phyloP scores from a whole-genome alignment of 2,329 filamentous ascomycete genomes.

The Trichothecium sympodiale region DNA sequence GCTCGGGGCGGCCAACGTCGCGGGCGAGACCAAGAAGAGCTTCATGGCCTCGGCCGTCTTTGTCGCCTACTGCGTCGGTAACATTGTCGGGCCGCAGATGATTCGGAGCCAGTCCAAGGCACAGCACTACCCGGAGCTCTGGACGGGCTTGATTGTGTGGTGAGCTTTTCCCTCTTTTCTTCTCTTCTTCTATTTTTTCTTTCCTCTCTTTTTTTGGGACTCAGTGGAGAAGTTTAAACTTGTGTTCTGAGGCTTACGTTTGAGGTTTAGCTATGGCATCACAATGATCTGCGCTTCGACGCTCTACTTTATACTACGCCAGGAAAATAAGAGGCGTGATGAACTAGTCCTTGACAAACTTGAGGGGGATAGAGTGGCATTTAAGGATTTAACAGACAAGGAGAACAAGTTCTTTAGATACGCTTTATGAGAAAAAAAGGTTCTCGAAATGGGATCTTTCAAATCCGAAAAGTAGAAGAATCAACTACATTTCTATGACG shows the following conservation, averaged over 20 bases:
- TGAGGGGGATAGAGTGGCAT: constrained; percentile 45
- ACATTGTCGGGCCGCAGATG: constrained; percentile 65
- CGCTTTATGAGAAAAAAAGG: background rate
- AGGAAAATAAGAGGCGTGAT: constrained; percentile 45
- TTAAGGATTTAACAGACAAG: constrained; percentile 22
- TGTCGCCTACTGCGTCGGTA: constrained; percentile 64
- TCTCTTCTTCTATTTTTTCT: constrained; percentile 6
- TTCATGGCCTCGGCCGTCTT: constrained; percentile 66
- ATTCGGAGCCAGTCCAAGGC: constrained; percentile 54
- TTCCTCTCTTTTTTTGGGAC: background rate
- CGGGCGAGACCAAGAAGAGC: constrained; percentile 68
- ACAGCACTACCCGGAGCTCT: constrained; percentile 60
- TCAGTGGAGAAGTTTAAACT: constrained; percentile 5
- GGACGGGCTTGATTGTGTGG: constrained; percentile 56
- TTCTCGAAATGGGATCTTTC: too few species aligned
- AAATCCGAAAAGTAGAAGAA: too few species aligned
- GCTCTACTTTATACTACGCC: constrained; percentile 47
- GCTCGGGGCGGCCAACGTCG: constrained; percentile 47
- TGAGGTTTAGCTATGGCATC: constrained; percentile 47
- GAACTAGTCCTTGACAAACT: constrained; percentile 38
- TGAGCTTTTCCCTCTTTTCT: constrained; percentile 14
- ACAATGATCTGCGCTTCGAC: constrained; percentile 45
- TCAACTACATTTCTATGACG: too few species aligned
- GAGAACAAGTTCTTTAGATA: constrained; percentile 14
- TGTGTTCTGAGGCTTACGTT: too few species aligned